Percentiles rank a stretch among this genome's conserved stretches.
Conservation (phyloP, 441 rosid species). For the Hura crepitans region DNA sequence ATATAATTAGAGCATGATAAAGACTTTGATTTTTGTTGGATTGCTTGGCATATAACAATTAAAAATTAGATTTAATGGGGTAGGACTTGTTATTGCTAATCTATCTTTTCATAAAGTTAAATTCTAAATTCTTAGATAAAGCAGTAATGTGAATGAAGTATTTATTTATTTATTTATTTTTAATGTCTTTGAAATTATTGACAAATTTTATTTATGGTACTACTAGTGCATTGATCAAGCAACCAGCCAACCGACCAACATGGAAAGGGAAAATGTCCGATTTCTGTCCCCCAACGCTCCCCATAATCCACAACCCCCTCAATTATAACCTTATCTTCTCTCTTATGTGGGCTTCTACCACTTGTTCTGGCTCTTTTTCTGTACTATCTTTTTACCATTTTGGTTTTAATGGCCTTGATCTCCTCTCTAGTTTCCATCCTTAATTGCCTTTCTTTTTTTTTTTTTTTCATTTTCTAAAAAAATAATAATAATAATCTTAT, state of each 20-base stretch:
- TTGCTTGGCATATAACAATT: too few relatives aligned
- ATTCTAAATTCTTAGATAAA: background rate
- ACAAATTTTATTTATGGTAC: background rate
- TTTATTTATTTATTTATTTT: background rate
- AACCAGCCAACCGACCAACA: background rate
- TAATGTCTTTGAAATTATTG: too few relatives aligned
- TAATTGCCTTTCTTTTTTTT: background rate
- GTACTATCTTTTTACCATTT: conserved; percentile 12
- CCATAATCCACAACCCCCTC: conserved; percentile 17
- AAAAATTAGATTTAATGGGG: too few relatives aligned
- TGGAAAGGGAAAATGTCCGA: conserved; percentile 24
- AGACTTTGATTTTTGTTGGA: too few relatives aligned
- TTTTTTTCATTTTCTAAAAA: background rate
- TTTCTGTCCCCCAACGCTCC: conserved; percentile 25
- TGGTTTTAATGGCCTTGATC: conserved; percentile 11
- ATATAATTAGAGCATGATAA: too few relatives aligned
- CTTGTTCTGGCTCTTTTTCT: conserved; percentile 35
- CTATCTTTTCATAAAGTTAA: too few relatives aligned
- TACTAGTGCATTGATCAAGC: too few relatives aligned
- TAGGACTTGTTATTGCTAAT: too few relatives aligned
- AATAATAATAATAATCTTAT: too few relatives aligned
- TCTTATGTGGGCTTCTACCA: conserved; percentile 16
- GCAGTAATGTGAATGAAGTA: conserved; percentile 18
- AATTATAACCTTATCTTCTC: conserved; percentile 33
- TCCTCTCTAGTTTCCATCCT: conserved; percentile 21